These are phyloP conservation scores for Cafeteria roenbergensis DNA, from an alignment of 108 stramenopile genomes.

Conservation along the genomic window DNA sequence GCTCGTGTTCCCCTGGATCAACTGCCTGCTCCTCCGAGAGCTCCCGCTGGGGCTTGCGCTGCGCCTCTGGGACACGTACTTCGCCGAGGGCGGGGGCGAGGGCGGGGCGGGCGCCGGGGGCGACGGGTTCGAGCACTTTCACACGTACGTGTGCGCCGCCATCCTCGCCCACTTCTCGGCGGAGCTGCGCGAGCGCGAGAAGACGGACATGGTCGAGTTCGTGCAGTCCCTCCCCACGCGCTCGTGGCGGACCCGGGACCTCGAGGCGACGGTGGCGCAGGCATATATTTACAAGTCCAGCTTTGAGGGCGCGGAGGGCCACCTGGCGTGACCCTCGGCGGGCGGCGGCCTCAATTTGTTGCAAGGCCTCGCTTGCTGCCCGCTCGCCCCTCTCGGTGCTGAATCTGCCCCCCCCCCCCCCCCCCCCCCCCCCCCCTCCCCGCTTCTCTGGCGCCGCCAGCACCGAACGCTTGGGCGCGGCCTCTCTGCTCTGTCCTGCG, in stretches of 20 bases:
- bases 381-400: no score
- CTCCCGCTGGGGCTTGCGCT: conserved; percentile 60
- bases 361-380: no score
- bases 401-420: no score
- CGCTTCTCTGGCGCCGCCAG: no score
- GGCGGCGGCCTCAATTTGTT: no score
- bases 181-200: conserved; percentile 67
- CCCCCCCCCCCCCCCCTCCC: no score
- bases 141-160: conserved; percentile 93
- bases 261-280: conserved; percentile 41
- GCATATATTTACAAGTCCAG: conserved; percentile 41
- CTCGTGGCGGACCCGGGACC: conserved; percentile 37
- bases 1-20: conserved; percentile 98
- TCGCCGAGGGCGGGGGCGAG: conserved; percentile 44
- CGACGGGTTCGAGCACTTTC: conserved; percentile 85
- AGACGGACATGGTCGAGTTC: conserved; percentile 84
- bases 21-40: conserved; percentile 84
- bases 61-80: conserved; percentile 83
- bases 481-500: no score
- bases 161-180: conserved; percentile 74
- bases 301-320: conserved; percentile 18
- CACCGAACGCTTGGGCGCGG: no score
- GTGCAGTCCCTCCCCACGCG: conserved; percentile 57
- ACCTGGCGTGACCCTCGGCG: conserved; percentile 20
- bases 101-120: conserved; percentile 18